Evolutionary conservation across 345 rosid species (phyloP), one percentile per base, ranked within the genome.

Genomic region (Carallia pectinifolia): DNA sequence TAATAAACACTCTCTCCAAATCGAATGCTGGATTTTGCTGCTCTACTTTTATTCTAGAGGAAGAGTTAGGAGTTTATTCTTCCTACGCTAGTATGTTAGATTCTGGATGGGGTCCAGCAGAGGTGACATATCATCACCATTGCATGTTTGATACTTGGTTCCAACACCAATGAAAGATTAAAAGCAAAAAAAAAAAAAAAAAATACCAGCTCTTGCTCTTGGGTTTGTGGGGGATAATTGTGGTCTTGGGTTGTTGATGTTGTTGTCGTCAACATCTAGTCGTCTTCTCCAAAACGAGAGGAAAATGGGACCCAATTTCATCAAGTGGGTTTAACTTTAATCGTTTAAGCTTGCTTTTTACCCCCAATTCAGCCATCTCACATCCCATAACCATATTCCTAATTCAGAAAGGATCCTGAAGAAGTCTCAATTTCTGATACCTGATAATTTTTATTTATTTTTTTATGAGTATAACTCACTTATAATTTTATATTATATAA

Each of bases 251-350:
- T 19, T 56, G 48, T 37, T 50, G 77, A 40, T 33, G 64, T 38
- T 53, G 33, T 7, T 16, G 66, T 69, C 66, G 17, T 62, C 78
- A 53, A 18, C 75, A 31, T 15, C 62, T 52, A 44, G 44, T 1
- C 64, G 81, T 77, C 84, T 65, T 66, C 72, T 80, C 83, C 83
- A 66, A 70, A 61, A 54, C 70, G 74, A 67, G 64, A 73, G 78
- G 83, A 76, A 58, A 56, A 19, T 40, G 30, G 71, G 71, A 60
- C 80, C 78, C 80, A 58, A 1, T 34, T 44, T 0, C 36, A 31
- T 12, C 3, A 17, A 40, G 29, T 67, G 27, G 44, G 64, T 55
- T 3, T 12, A 1, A 44, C 23, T 23, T 23, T 23, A 23, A 23
- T 23, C 23, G 23, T 23, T 23, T 23, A 23, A 23, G 23, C 23